Evolutionary conservation across 345 rosid species (phyloP).

Genomic region (Carallia pectinifolia): DNA sequence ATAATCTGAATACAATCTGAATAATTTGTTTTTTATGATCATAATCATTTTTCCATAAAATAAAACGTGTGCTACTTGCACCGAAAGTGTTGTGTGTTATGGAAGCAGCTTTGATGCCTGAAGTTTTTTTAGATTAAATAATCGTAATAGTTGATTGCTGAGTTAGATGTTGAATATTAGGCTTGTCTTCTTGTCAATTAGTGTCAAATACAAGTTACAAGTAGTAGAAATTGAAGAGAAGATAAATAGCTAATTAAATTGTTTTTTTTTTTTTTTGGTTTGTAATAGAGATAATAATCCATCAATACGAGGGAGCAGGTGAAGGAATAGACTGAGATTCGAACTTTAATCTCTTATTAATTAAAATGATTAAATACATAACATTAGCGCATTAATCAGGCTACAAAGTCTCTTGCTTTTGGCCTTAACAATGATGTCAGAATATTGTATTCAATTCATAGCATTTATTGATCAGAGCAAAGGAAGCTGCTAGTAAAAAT

Average conservation of each 20-base stretch:
- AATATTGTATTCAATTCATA: background rate
- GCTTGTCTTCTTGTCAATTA: conserved; percentile 36
- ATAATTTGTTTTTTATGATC: too few species aligned
- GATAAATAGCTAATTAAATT: background rate
- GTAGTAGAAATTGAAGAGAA: conserved; percentile 2
- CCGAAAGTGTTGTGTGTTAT: conserved; percentile 6
- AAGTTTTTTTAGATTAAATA: conserved; percentile 33
- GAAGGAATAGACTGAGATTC: too few species aligned
- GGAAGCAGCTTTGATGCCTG: conserved; percentile 36
- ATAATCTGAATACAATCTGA: too few species aligned
- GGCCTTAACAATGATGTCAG: too few species aligned
- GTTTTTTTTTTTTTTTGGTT: background rate
- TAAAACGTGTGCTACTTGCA: too few species aligned
- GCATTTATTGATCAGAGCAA: conserved; percentile 23
- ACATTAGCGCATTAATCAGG: background rate
- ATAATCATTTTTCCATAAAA: too few species aligned
- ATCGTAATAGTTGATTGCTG: conserved; percentile 38
- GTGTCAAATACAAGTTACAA: conserved; percentile 11
- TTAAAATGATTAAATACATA: background rate
- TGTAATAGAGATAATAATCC: background rate
- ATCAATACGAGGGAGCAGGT: background rate
- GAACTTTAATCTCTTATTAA: too few species aligned
- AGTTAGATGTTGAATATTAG: conserved; percentile 25
- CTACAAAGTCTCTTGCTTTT: background rate
- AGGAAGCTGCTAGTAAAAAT: conserved; percentile 10